These are phyloP conservation scores for Diplodia scrobiculata DNA, from an alignment of 2,329 filamentous ascomycete species.

Conservation along the genomic window DNA sequence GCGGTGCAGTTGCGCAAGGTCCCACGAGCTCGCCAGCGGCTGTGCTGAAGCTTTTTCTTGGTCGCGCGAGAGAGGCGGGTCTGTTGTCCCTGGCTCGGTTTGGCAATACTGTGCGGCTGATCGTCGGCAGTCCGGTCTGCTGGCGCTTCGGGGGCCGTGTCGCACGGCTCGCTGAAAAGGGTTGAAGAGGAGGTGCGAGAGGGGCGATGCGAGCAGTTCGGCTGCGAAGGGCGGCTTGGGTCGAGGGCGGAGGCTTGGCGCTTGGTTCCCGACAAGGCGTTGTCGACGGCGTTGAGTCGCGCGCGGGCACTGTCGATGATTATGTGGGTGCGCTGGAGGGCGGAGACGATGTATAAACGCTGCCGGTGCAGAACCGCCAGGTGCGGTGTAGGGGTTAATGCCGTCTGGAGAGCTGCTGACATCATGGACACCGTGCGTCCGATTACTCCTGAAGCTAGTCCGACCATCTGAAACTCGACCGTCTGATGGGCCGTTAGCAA, in stretches of 20 bases:
- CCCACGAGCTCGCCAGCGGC: slow-evolving; percentile 26
- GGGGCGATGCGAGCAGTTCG: background rate
- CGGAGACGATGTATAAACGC: slow-evolving; percentile 27
- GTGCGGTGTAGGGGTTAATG: slow-evolving; percentile 20
- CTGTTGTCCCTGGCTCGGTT: background rate
- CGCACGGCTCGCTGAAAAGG: background rate
- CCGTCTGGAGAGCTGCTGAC: slow-evolving; percentile 24
- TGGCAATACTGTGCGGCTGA: slow-evolving; percentile 3
- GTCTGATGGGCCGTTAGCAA: slow-evolving; percentile 9
- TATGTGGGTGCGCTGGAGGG: slow-evolving; percentile 18
- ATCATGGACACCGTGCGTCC: slow-evolving; percentile 25
- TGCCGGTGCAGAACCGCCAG: slow-evolving; percentile 24
- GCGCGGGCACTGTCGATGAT: slow-evolving; percentile 21
- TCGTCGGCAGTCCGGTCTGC: slow-evolving; percentile 1
- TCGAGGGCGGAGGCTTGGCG: background rate
- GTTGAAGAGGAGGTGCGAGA: slow-evolving; percentile 1
- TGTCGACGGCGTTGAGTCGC: slow-evolving; percentile 11
- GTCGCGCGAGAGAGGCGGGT: background rate
- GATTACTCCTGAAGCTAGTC: slow-evolving; percentile 19
- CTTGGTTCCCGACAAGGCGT: background rate
- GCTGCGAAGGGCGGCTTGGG: background rate
- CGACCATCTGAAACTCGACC: slow-evolving; percentile 22
- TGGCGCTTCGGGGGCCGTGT: background rate
- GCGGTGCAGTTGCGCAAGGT: slow-evolving; percentile 18
- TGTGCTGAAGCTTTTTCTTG: slow-evolving; percentile 27